These are phyloP conservation scores for Malassezia caprae DNA, from an alignment of 1,284 basidiomycete species.

Conservation along the genomic window DNA sequence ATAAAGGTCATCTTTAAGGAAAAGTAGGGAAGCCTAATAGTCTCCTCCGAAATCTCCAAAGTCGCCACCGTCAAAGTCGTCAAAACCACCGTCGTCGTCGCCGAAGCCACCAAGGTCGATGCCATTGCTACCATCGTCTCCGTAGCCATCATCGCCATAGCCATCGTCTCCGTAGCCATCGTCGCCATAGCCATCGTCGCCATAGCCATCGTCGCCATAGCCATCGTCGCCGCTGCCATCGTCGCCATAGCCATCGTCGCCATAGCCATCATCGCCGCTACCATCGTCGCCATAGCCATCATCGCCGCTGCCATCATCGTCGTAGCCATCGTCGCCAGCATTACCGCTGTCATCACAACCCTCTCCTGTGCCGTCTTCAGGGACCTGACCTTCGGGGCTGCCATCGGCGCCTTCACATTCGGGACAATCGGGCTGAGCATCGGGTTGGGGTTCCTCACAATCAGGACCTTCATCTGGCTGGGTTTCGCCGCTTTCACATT, in stretches of 20 bases:
- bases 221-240: not conserved
- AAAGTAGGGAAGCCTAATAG: not conserved
- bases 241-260: slow-evolving; percentile 1
- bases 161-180: not conserved
- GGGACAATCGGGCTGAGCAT: not conserved
- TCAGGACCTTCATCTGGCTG: not conserved
- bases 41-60: not conserved
- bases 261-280: not conserved
- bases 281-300: slow-evolving; percentile 2
- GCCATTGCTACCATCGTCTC: not conserved
- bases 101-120: not conserved
- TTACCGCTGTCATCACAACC: not conserved
- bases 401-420: not conserved
- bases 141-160: not conserved
- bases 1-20: not conserved
- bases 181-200: not conserved
- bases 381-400: not conserved
- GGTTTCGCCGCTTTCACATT: not conserved
- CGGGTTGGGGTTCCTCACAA: not conserved
- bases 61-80: not conserved
- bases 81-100: not conserved
- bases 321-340: not conserved
- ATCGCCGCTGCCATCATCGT: not conserved
- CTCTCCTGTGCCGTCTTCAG: slow-evolving; percentile 3
- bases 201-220: not conserved